Evolutionary conservation across 495 filamentous ascomycete genomes (phyloP).

Genomic region (Daldinia concentrica): DNA sequence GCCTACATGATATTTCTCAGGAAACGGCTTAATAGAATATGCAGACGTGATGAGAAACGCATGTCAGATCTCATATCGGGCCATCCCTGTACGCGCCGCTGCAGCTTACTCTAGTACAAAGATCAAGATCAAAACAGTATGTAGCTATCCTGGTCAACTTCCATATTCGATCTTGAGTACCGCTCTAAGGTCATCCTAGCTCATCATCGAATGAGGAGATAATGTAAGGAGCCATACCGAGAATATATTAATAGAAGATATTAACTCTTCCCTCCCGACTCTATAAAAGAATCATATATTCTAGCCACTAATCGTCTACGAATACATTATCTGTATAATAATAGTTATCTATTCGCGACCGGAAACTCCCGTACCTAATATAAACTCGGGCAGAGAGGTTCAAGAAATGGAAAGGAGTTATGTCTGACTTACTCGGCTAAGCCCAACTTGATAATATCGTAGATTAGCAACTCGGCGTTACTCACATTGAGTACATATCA

Average conservation of each 20-base stretch:
- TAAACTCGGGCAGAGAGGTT: neutral
- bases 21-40: constrained; percentile 1
- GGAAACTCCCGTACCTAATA: neutral
- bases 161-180: neutral
- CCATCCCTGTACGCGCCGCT: neutral
- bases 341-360: neutral
- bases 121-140: neutral
- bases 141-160: neutral
- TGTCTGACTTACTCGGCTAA: neutral
- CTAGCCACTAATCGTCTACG: neutral
- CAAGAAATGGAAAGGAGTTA: neutral
- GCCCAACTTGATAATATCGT: neutral
- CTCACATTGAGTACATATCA: neutral
- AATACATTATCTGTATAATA: no score
- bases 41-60: neutral
- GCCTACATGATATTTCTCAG: neutral
- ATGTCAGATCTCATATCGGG: constrained; percentile 3
- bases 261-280: neutral
- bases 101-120: constrained; percentile 2
- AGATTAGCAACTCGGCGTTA: neutral
- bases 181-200: neutral
- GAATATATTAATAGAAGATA: neutral
- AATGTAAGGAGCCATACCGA: neutral
- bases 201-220: neutral
- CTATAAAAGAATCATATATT: neutral